Evolutionary conservation across 225 moss, liverwort and hornwort species (phyloP).

Genomic region (Anthoceros angustus): DNA sequence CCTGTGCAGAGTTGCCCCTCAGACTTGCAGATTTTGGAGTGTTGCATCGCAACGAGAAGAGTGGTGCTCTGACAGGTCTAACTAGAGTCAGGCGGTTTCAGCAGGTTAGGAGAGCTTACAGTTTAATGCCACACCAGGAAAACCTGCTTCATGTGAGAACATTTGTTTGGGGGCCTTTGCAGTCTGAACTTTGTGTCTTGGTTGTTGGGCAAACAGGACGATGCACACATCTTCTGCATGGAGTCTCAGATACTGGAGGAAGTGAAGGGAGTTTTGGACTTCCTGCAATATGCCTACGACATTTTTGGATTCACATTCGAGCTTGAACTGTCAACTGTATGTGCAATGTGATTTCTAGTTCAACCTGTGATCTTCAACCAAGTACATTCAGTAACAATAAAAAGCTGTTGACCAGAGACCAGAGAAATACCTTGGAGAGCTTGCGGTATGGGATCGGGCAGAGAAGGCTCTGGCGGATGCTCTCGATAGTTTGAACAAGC

Average conservation of each 20-base stretch:
- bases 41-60: slow-evolving; percentile 88
- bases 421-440: slow-evolving; percentile 75
- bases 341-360: background rate
- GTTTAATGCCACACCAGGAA: background rate
- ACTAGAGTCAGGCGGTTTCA: slow-evolving; percentile 92
- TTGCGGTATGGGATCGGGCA: slow-evolving; percentile 73
- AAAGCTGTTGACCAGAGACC: slow-evolving; percentile 41
- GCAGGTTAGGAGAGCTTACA: slow-evolving; percentile 17
- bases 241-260: slow-evolving; percentile 70
- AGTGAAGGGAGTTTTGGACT: slow-evolving; percentile 51
- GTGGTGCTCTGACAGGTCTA: slow-evolving; percentile 93
- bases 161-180: background rate
- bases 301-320: slow-evolving; percentile 75
- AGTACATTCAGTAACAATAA: too few species aligned
- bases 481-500: slow-evolving; percentile 53
- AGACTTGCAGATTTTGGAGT: slow-evolving; percentile 92
- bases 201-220: slow-evolving; percentile 29
- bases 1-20: slow-evolving; percentile 55
- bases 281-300: slow-evolving; percentile 47
- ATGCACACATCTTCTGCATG: slow-evolving; percentile 96
- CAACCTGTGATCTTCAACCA: background rate
- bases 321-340: slow-evolving; percentile 75
- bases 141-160: background rate
- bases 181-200: background rate
- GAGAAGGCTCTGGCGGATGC: slow-evolving; percentile 62